Conservation (phyloP, 305 asterid species). For the Fraxinus sp. region DNA sequence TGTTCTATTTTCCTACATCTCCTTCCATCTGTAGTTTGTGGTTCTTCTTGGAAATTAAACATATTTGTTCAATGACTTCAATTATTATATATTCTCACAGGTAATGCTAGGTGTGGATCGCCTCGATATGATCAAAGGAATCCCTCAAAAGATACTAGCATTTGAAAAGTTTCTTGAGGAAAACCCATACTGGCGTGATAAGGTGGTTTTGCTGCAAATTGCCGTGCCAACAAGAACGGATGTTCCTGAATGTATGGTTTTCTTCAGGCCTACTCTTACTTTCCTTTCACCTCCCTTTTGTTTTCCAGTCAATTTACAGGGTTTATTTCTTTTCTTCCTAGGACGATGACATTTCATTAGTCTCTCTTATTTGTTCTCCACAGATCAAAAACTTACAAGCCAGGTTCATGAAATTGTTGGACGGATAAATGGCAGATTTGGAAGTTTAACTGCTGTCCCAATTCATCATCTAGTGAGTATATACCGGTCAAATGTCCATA, state of each 20-base stretch:
- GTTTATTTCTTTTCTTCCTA: neutral
- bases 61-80: neutral
- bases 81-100: slow-evolving; percentile 35
- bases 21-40: slow-evolving; percentile 2
- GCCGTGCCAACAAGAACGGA: slow-evolving; percentile 98
- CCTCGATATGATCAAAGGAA: slow-evolving; percentile 95
- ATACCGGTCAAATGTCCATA: slow-evolving; percentile 16
- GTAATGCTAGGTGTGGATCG: slow-evolving; percentile 96
- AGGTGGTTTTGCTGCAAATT: slow-evolving; percentile 91
- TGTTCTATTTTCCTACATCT: neutral
- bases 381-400: slow-evolving; percentile 92
- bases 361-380: slow-evolving; percentile 29
- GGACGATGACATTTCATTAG: slow-evolving; percentile 10
- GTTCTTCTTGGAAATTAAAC: neutral
- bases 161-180: slow-evolving; percentile 95
- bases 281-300: neutral
- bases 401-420: slow-evolving; percentile 98
- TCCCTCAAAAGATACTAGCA: slow-evolving; percentile 89
- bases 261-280: slow-evolving; percentile 22
- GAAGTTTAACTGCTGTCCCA: slow-evolving; percentile 75
- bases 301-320: neutral
- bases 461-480: slow-evolving; percentile 89
- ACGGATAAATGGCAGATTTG: slow-evolving; percentile 93
- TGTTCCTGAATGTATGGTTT: slow-evolving; percentile 84
- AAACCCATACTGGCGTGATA: slow-evolving; percentile 72